Base-by-base conservation (phyloP, 768 basidiomycete species). In the Trametes elegans region DNA sequence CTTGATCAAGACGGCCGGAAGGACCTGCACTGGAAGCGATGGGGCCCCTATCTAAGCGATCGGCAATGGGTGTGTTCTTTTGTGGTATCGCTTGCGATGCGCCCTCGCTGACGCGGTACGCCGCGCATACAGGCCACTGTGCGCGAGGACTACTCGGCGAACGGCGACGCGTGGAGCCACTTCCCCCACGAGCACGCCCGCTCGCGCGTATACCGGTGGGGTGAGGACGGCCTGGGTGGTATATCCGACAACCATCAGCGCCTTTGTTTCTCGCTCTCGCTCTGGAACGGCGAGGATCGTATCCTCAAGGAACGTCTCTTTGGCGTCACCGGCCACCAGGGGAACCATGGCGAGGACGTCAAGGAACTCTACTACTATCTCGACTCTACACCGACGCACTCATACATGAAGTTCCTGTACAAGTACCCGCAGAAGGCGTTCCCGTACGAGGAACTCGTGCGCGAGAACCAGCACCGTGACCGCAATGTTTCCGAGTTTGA, bases 361-460 rank as follows among this genome's bases (percentile, higher is more conserved):
- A 98, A 98, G 73, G 97, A 99, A 68, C 76, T 98, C 26, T 99
- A 99, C 71, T 99, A 96, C 70, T 99, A 99, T 71, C 82, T 99
- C 57, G 97, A 98, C 70, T 96, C 93, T 32, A 98, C 97, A 1
- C 97, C 97, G 32, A 98, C 97, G 2, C 97, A 99, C 66, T 97
- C 95, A 6, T 99, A 98, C 80, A 98, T 99, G 97, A 99, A 99
- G 71, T 98, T 92, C 72, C 75, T 98, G 53, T 99, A 99, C 83
- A 99, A 99, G 70, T 99, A 99, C 64, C 95, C 97, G 11, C 97
- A 99, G 70, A 78, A 84, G 63, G 76, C 79, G 29, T 99, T 81
- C 71, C 97, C 97, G 1, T 99, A 99, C 71, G 95, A 98, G 66
- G 83, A 96, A 57, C 83, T 99, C 49, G 88, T 97, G 11, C 72